A percentile compares a stretch with the other conserved stretches of the same genome.
Evolutionary conservation across 306 rosid species (phyloP).

Genomic region (Vigna reflexopilosa): DNA sequence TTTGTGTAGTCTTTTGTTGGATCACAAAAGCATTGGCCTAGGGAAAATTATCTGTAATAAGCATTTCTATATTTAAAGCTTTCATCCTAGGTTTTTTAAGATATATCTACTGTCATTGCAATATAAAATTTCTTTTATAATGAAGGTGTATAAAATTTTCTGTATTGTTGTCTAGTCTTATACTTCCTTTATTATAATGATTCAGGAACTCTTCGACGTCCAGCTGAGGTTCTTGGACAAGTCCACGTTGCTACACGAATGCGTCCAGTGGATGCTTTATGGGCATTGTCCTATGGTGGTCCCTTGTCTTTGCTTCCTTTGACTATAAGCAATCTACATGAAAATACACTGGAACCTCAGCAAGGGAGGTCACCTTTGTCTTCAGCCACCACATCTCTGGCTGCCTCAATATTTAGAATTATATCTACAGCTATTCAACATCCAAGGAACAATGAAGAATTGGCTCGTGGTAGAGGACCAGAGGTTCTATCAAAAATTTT

Average conservation of each 20-base stretch:
- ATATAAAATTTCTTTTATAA: slow-evolving; percentile 32
- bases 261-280: slow-evolving; percentile 91
- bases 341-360: slow-evolving; percentile 76
- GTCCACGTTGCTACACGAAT: slow-evolving; percentile 90
- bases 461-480: slow-evolving; percentile 87
- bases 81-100: slow-evolving; percentile 6
- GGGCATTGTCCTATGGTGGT: slow-evolving; percentile 98
- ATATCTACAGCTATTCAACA: slow-evolving; percentile 69
- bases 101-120: slow-evolving; percentile 30
- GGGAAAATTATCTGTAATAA: not conserved
- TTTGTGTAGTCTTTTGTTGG: not conserved
- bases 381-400: slow-evolving; percentile 72
- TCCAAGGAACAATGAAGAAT: slow-evolving; percentile 91
- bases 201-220: slow-evolving; percentile 87
- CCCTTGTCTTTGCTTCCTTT: slow-evolving; percentile 95
- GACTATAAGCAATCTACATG: slow-evolving; percentile 72
- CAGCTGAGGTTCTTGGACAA: slow-evolving; percentile 99
- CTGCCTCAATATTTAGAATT: slow-evolving; percentile 60
- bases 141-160: slow-evolving; percentile 39
- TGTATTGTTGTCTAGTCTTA: slow-evolving; percentile 41
- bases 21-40: slow-evolving; percentile 10
- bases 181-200: slow-evolving; percentile 37
- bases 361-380: slow-evolving; percentile 65
- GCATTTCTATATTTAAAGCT: slow-evolving; percentile 23
- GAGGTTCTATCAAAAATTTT: slow-evolving; percentile 94